Evolutionary conservation across 768 basidiomycete genomes (phyloP).

Genomic region (Dentipellis fragilis): DNA sequence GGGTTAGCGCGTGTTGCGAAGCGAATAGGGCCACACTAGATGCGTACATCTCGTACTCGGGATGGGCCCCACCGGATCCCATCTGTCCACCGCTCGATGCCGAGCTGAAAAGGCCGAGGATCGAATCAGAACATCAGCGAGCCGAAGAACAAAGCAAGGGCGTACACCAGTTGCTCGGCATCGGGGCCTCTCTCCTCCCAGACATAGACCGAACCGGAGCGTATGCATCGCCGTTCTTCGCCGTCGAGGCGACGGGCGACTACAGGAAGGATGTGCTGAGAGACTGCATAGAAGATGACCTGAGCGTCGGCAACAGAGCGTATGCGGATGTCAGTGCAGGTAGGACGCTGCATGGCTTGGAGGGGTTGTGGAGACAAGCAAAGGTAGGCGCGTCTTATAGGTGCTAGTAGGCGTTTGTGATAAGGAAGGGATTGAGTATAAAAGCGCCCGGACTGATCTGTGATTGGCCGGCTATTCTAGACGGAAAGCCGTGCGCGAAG

Average conservation of each 20-base stretch:
- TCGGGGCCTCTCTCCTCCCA: conserved; percentile 76
- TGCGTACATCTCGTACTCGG: conserved; percentile 30
- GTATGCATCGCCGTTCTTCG: conserved; percentile 60
- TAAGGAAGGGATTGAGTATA: conserved; percentile 9
- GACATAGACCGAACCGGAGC: conserved; percentile 68
- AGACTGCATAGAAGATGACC: conserved; percentile 66
- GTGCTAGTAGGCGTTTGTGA: conserved; percentile 12
- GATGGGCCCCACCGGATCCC: conserved; percentile 66
- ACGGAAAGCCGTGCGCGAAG: conserved; percentile 2
- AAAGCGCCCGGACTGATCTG: not conserved
- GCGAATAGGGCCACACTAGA: not conserved
- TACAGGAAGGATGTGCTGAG: conserved; percentile 47
- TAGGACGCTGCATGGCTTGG: conserved; percentile 51
- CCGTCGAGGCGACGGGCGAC: conserved; percentile 64
- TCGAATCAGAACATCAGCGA: not conserved
- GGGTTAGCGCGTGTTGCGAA: not conserved
- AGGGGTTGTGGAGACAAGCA: not conserved
- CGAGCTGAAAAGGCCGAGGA: conserved; percentile 32
- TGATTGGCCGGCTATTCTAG: conserved; percentile 11
- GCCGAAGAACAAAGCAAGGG: not conserved
- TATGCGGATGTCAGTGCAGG: conserved; percentile 54
- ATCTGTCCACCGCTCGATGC: conserved; percentile 78
- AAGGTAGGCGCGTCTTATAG: conserved; percentile 4
- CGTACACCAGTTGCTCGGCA: conserved; percentile 58
- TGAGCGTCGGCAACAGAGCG: conserved; percentile 59